Evolutionary conservation across 2,329 filamentous ascomycete species (phyloP).

Genomic region (Rhynchosporium secalis): DNA sequence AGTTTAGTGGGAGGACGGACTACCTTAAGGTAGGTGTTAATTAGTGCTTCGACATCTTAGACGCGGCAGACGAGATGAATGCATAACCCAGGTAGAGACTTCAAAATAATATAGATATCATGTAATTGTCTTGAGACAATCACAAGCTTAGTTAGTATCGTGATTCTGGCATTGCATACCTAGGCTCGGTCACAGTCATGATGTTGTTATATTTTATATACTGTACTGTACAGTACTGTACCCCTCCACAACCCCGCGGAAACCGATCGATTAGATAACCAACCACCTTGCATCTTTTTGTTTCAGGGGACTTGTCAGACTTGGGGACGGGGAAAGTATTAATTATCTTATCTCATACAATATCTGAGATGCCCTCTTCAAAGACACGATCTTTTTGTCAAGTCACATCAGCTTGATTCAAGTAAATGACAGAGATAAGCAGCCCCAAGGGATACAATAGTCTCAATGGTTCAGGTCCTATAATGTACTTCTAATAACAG

Average conservation of each 20-base stretch:
- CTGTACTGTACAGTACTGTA: background rate
- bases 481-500: too few species aligned
- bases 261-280: background rate
- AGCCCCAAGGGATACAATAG: too few species aligned
- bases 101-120: background rate
- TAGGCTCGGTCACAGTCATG: too few species aligned
- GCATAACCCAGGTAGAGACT: background rate
- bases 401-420: too few species aligned
- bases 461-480: too few species aligned
- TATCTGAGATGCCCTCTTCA: too few species aligned
- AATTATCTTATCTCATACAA: too few species aligned
- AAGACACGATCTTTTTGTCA: too few species aligned
- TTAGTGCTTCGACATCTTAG: background rate
- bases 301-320: background rate
- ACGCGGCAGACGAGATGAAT: background rate
- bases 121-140: background rate
- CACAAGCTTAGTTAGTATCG: background rate
- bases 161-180: background rate
- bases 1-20: slow-evolving; percentile 6
- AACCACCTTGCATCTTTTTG: background rate
- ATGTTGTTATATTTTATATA: too few species aligned
- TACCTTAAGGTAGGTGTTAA: background rate
- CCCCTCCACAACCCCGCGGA: slow-evolving; percentile 8
- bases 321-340: too few species aligned
- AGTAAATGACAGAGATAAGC: too few species aligned